Evolutionary conservation across 352 stramenopile species (phyloP), one percentile per base, ranked within the genome.

Genomic region (Aphanomyces invadans): DNA sequence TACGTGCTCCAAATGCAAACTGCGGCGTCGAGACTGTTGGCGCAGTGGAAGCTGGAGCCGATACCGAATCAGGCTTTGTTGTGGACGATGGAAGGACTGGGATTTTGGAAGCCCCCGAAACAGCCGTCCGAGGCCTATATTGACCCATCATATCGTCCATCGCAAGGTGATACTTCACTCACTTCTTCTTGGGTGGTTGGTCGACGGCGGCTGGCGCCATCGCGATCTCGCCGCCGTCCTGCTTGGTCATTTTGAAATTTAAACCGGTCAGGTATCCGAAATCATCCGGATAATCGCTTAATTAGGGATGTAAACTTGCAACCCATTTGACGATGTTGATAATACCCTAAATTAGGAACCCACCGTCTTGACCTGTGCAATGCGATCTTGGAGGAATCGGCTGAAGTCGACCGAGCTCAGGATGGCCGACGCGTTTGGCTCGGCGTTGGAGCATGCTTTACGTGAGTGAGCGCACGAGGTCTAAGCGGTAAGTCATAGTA

Each of bases 381-480:
- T 51, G 9, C 48, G 48, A 42, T 67, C 60, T 57, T 67, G 38
- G 1, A 67, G 42, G 36, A 67, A 67, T 12, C 60, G 60, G 17
- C 19, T 39, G 36, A 67, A 67, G 45, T 67, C 60, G 0, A 60
- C 31, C n/a, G 60, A 67, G 17, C 32, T 51, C 3, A 64, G 12
- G 32, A 15, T 15, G 15, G 36, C 15, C 15, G 36, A 26, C 3
- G 55, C 3, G 21, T 62, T 33, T 57, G 31, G 19, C 15, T 28
- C 4, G 26, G 23, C 11, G 21, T 9, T n/a, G 21, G 29, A 65
- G 21, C 17, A 25, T n/a, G n/a, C n/a, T n/a, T n/a, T n/a, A n/a
- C n/a, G n/a, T n/a, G n/a, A n/a, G n/a, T n/a, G n/a, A n/a, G n/a
- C n/a, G n/a, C n/a, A n/a, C n/a, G n/a, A n/a, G n/a, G n/a, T n/a